Conservation (phyloP, 192 early-diverging fungal genomes). For the Funneliformis mosseae region DNA sequence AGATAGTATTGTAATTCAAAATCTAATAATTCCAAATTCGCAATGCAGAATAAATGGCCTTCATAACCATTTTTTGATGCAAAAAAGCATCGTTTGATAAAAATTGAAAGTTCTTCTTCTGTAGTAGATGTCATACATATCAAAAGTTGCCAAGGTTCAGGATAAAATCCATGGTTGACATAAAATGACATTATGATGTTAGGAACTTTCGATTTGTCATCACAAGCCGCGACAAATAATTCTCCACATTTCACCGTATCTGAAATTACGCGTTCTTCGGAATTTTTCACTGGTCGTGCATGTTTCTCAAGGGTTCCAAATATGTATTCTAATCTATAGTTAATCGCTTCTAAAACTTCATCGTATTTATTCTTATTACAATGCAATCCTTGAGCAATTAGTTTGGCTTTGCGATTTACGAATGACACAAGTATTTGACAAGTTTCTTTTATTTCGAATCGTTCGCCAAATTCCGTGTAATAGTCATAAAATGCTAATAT, state of each 20-base stretch:
- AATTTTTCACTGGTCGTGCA: neutral
- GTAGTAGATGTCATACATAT: constrained; percentile 30
- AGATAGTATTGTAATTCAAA: constrained; percentile 35
- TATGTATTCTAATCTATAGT: constrained; percentile 12
- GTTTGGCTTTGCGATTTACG: neutral
- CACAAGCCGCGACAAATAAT: constrained; percentile 33
- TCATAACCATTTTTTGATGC: constrained; percentile 23
- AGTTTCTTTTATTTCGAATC: neutral
- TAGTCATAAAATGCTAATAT: constrained; percentile 27
- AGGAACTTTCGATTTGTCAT: constrained; percentile 33
- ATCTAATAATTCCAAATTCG: constrained; percentile 34
- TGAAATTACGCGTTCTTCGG: constrained; percentile 5
- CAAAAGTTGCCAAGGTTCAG: constrained; percentile 35
- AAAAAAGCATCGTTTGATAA: constrained; percentile 33
- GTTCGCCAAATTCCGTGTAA: neutral
- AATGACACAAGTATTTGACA: constrained; percentile 14
- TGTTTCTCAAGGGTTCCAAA: neutral
- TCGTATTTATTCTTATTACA: neutral
- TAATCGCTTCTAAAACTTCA: constrained; percentile 9
- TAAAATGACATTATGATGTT: constrained; percentile 36
- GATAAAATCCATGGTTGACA: constrained; percentile 22
- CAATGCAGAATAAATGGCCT: constrained; percentile 28
- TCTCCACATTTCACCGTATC: constrained; percentile 4
- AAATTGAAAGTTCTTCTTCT: constrained; percentile 29
- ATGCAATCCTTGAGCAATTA: neutral